Conservation (phyloP, 352 stramenopile species). For the Globisporangium camurandrum region DNA sequence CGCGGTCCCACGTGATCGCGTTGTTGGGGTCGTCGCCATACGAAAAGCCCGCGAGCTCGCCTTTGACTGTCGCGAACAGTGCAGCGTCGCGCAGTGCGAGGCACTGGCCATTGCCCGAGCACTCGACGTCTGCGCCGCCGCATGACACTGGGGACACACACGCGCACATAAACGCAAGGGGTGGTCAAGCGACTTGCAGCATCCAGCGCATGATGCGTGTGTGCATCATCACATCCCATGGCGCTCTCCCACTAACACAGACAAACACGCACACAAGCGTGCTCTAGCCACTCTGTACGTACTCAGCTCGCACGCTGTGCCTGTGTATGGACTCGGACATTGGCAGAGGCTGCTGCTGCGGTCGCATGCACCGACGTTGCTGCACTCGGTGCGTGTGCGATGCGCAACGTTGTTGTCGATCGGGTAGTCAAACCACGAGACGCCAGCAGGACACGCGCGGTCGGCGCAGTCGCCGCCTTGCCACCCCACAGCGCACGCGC, state of each 20-base stretch:
- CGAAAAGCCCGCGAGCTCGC: conserved; percentile 37
- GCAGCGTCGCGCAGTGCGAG: conserved; percentile 59
- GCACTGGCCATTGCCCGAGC: conserved; percentile 73
- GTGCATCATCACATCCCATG: too few species aligned
- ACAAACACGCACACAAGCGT: neutral
- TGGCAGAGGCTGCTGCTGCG: conserved; percentile 60
- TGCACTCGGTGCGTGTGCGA: conserved; percentile 47
- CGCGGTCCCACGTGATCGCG: conserved; percentile 59
- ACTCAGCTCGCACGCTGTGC: conserved; percentile 65
- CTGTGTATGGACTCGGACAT: conserved; percentile 61
- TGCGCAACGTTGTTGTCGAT: conserved; percentile 43
- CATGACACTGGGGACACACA: conserved; percentile 38
- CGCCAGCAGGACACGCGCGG: conserved; percentile 37
- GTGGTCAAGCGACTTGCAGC: neutral
- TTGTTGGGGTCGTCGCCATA: conserved; percentile 68
- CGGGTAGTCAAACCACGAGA: conserved; percentile 69
- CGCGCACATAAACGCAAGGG: neutral
- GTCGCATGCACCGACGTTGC: conserved; percentile 54
- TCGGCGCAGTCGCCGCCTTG: conserved; percentile 69
- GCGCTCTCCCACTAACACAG: too few species aligned
- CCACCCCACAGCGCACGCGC: conserved; percentile 69
- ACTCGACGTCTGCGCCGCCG: conserved; percentile 29
- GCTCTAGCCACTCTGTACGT: too few species aligned
- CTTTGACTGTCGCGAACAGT: conserved; percentile 43
- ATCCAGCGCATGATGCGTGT: neutral